These are phyloP conservation scores for Larix kaempferi DNA, from an alignment of 75 land plant genomes.

Conservation along the genomic window DNA sequence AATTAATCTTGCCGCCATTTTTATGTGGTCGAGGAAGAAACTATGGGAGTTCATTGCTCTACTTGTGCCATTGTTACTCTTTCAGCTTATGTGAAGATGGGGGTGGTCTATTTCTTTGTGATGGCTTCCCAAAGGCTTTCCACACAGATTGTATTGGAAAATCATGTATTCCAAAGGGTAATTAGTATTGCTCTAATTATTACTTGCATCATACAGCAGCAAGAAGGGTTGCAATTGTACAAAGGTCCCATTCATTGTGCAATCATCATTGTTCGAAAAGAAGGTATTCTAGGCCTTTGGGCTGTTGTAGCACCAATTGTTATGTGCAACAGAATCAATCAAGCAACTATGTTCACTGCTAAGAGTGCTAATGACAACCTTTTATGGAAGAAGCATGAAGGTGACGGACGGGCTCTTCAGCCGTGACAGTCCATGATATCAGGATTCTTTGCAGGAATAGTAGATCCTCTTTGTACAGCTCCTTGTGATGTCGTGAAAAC, in stretches of 20 bases:
- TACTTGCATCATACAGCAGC: too few relatives aligned
- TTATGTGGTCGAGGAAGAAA: too few relatives aligned
- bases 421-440: constrained; percentile 99
- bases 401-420: constrained; percentile 81
- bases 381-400: constrained; percentile 92
- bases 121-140: too few relatives aligned
- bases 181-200: too few relatives aligned
- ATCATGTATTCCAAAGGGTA: too few relatives aligned
- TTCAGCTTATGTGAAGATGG: too few relatives aligned
- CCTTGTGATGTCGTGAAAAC: constrained; percentile 99
- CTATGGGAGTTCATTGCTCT: too few relatives aligned
- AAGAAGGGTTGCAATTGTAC: constrained; percentile 78
- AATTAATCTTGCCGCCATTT: too few relatives aligned
- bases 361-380: constrained; percentile 74
- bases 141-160: too few relatives aligned
- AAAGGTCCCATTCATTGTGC: constrained; percentile 98
- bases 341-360: constrained; percentile 97
- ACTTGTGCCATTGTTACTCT: too few relatives aligned
- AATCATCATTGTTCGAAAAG: constrained; percentile 73
- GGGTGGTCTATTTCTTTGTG: too few relatives aligned
- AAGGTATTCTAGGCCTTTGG: constrained; percentile 91
- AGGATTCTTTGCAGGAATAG: constrained; percentile 94
- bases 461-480: constrained; percentile 91
- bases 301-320: constrained; percentile 96
- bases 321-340: constrained; percentile 97